phyloP scores from a whole-genome alignment of 176 grass and related monocot genomes.

The Aegilops bicornis region DNA sequence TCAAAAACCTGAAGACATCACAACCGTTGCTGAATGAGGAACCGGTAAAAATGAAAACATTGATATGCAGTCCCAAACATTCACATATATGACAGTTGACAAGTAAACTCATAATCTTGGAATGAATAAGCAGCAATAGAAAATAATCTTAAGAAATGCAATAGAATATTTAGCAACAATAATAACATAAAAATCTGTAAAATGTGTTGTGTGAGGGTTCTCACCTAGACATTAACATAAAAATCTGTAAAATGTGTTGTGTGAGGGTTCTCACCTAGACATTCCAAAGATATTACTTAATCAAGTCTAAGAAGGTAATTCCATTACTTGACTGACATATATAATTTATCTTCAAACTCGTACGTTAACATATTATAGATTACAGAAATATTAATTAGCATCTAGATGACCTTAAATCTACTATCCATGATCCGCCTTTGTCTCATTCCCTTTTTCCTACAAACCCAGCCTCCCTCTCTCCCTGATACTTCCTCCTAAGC shows the following conservation, averaged over 20 bases:
- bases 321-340: conserved; percentile 14
- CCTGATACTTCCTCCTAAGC: neutral
- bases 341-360: neutral
- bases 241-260: neutral
- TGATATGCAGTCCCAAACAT: conserved; percentile 1
- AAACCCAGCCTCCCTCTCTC: neutral
- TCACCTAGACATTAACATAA: neutral
- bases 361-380: conserved; percentile 15
- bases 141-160: neutral
- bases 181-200: neutral
- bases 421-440: neutral
- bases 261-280: neutral
- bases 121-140: neutral
- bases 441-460: neutral
- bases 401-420: neutral
- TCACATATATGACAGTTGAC: neutral
- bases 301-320: neutral
- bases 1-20: conserved; percentile 80
- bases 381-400: neutral
- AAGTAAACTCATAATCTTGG: neutral
- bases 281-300: neutral
- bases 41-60: conserved; percentile 12
- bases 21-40: conserved; percentile 17
- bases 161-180: conserved; percentile 4
- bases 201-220: conserved; percentile 4